A percentile compares a stretch with the other conserved stretches of the same genome.
phyloP scores from a whole-genome alignment of 805 yeast genomes.

The Lachancea waltii region DNA sequence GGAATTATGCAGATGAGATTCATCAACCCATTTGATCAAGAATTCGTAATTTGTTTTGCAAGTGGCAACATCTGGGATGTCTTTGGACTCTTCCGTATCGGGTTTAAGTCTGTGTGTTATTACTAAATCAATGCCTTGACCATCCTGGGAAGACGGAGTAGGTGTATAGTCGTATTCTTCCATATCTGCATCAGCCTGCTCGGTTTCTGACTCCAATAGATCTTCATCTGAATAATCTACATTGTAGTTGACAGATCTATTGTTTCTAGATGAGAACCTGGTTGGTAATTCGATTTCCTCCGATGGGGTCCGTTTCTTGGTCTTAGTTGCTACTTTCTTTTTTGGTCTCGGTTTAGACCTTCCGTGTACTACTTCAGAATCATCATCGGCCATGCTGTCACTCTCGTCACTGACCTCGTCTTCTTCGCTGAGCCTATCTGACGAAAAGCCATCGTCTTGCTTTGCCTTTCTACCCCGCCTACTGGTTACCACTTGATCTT shows the following conservation, averaged over 20 bases:
- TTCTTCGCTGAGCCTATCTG: conserved; percentile 24
- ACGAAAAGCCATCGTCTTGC: conserved; percentile 22
- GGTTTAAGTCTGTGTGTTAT: conserved; percentile 26
- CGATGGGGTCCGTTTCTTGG: conserved; percentile 10
- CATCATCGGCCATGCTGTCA: conserved; percentile 17
- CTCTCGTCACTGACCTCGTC: conserved; percentile 22
- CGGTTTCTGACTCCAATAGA: conserved; percentile 33
- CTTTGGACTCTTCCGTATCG: conserved; percentile 24
- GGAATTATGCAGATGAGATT: conserved; percentile 89
- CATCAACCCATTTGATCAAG: conserved; percentile 77
- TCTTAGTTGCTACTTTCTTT: conserved; percentile 18
- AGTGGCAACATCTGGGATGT: conserved; percentile 38
- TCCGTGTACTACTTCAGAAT: conserved; percentile 13
- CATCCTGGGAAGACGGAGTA: conserved; percentile 32
- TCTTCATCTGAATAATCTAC: conserved; percentile 55
- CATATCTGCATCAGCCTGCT: conserved; percentile 18
- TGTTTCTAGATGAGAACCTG: conserved; percentile 69
- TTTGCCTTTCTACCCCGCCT: conserved; percentile 26
- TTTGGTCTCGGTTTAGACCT: conserved; percentile 11
- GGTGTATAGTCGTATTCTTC: conserved; percentile 24
- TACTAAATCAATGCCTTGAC: conserved; percentile 25
- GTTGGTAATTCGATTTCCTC: conserved; percentile 41
- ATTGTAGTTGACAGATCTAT: conserved; percentile 63
- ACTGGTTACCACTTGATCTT: conserved; percentile 17
- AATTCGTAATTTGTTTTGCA: conserved; percentile 57